Evolutionary conservation across 1,284 basidiomycete species (phyloP).

Genomic region (Agroathelia rolfsii): DNA sequence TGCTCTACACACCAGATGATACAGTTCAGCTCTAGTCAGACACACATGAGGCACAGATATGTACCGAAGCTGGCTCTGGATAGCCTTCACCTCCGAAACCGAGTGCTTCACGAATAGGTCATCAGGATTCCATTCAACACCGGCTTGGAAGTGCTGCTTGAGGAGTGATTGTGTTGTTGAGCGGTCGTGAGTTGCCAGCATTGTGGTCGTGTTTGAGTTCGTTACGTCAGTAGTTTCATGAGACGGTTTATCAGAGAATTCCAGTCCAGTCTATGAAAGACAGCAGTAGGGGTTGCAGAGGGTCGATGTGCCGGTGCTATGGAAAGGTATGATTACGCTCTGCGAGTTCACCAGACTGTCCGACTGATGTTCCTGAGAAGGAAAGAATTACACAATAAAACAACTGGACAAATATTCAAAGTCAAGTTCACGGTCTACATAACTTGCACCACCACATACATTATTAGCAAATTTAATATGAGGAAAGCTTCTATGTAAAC

Average conservation of each 20-base stretch:
- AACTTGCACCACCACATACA: no score
- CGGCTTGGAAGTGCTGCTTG: constrained; percentile 13
- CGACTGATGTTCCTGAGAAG: no score
- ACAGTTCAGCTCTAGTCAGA: constrained; percentile 4
- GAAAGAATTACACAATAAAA: no score
- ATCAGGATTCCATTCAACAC: constrained; percentile 53
- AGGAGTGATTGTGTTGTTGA: constrained; percentile 10
- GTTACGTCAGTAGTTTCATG: constrained; percentile 7
- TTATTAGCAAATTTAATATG: no score
- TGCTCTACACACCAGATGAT: constrained; percentile 32
- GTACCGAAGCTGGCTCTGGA: constrained; percentile 67
- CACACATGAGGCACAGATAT: constrained; percentile 7
- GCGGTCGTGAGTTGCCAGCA: constrained; percentile 5
- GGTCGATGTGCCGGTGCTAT: constrained; percentile 18
- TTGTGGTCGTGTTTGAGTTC: constrained; percentile 4
- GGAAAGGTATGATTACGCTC: no score
- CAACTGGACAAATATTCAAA: no score
- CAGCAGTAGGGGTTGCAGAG: constrained; percentile 15
- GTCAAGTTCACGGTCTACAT: no score
- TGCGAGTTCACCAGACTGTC: no score
- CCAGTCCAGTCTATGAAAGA: constrained; percentile 3
- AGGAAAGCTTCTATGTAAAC: no score
- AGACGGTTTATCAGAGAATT: no score
- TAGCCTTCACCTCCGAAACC: constrained; percentile 63
- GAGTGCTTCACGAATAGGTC: constrained; percentile 71